A percentile compares a stretch with the other conserved stretches of the same genome.
Conservation (phyloP, 495 filamentous ascomycete species). For the Hyaloscypha finlandica region DNA sequence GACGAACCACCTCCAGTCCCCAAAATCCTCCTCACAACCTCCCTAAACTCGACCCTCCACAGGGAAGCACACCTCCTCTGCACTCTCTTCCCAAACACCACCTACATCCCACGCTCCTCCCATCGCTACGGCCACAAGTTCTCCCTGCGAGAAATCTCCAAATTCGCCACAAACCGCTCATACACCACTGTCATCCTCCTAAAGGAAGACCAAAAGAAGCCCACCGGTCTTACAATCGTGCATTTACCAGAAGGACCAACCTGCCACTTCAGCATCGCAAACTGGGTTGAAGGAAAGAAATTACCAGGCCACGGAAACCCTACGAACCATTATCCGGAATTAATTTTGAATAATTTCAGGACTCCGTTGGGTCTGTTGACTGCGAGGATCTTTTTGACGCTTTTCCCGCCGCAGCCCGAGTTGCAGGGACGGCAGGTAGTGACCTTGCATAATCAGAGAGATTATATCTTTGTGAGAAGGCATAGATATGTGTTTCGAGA, state of each 20-base stretch:
- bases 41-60: conserved; percentile 81
- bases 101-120: conserved; percentile 80
- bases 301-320: conserved; percentile 87
- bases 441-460: conserved; percentile 91
- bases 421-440: conserved; percentile 83
- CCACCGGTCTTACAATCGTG: conserved; percentile 74
- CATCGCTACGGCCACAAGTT: conserved; percentile 84
- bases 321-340: conserved; percentile 87
- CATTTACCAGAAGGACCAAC: conserved; percentile 85
- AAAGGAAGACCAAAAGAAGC: conserved; percentile 81
- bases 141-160: conserved; percentile 83
- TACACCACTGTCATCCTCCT: conserved; percentile 82
- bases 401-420: conserved; percentile 85
- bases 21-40: conserved; percentile 89
- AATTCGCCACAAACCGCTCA: conserved; percentile 76
- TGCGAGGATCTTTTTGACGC: conserved; percentile 76
- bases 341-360: conserved; percentile 93
- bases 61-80: conserved; percentile 76
- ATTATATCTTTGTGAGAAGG: conserved; percentile 90
- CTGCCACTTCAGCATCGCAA: conserved; percentile 82
- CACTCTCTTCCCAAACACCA: conserved; percentile 79
- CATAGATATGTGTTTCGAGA: conserved; percentile 94
- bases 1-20: conserved; percentile 59
- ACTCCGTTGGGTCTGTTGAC: conserved; percentile 91
- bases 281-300: conserved; percentile 82